Evolutionary conservation across 805 yeast genomes (phyloP), one percentile per base, ranked within the genome.

Genomic region (Zygoascus tannicola): DNA sequence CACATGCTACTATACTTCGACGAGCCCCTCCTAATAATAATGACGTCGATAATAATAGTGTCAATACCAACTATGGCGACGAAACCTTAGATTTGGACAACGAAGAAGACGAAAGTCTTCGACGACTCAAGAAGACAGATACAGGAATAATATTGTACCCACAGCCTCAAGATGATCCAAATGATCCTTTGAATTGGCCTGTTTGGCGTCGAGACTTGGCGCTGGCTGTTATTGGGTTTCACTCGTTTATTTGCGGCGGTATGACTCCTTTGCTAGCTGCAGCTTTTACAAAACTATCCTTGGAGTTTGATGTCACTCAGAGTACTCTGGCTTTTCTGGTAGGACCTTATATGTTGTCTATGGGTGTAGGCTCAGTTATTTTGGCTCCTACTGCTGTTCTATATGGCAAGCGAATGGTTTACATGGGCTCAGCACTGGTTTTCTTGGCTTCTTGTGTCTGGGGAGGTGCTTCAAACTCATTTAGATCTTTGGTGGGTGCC

Each of bases 181-280:
- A 78, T 52, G 84, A 78, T 50, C 84, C 84, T 2, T 63, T 78
- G 34, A 78, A 78, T 52, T 76, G 83, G 84, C 80, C 82, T 1
- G 52, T 68, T 5, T 74, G 79, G 76, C 65, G 74, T 34, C 63
- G 80, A 22, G 82, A 77, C 48, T 46, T 74, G 38, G 74, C 80
- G 5, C 59, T 77, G 34, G 50, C 67, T 8, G 71, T 70, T 15
- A 68, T 77, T 28, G 81, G 81, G 4, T 68, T 74, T 51, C 80
- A 73, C 48, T 73, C 76, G 10, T 73, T 77, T 51, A 60, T 77
- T 8, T 76, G 78, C 3, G 83, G 82, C 23, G 82, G 83, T 26
- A 78, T 74, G 58, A 70, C 79, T 2, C 76, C 83, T 3, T 61
- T 78, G 32, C 61, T 77, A 44, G 81, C 82, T 0, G 76, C 81